Evolutionary conservation across 2,329 filamentous ascomycete genomes (phyloP).

Genomic region (Alternaria sp.): DNA sequence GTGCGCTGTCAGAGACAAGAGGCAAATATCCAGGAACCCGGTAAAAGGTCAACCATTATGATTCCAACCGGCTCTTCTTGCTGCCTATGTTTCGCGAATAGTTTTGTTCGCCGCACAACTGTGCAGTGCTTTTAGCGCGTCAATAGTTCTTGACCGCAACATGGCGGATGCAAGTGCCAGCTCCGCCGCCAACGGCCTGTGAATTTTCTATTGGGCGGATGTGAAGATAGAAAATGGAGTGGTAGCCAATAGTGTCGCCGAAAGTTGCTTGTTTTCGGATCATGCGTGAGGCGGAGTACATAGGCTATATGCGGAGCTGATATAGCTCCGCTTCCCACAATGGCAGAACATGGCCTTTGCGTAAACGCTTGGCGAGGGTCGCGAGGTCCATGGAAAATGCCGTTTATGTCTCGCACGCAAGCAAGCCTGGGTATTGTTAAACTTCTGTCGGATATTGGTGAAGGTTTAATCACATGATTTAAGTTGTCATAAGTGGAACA

Average conservation of each 20-base stretch:
- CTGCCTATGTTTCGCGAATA: background rate
- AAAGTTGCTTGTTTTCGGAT: slow-evolving; percentile 15
- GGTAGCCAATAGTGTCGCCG: slow-evolving; percentile 16
- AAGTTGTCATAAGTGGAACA: background rate
- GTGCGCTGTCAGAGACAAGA: slow-evolving; percentile 13
- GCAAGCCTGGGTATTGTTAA: slow-evolving; percentile 6
- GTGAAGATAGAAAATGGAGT: slow-evolving; percentile 13
- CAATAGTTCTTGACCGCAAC: slow-evolving; percentile 3
- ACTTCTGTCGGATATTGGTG: background rate
- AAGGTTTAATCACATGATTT: slow-evolving; percentile 1
- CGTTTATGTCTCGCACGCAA: background rate
- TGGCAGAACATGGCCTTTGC: slow-evolving; percentile 5
- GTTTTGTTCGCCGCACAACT: background rate
- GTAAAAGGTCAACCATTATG: slow-evolving; percentile 15
- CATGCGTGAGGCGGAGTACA: slow-evolving; percentile 21
- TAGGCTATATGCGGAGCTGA: slow-evolving; percentile 28
- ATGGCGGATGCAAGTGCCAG: slow-evolving; percentile 6
- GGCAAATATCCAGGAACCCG: slow-evolving; percentile 20
- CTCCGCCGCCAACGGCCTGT: slow-evolving; percentile 9
- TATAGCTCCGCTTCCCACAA: slow-evolving; percentile 21
- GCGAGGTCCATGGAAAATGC: background rate
- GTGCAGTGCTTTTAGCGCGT: background rate
- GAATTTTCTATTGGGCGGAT: slow-evolving; percentile 18
- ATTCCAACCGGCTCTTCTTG: slow-evolving; percentile 5
- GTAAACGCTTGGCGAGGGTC: slow-evolving; percentile 1